phyloP scores from a whole-genome alignment of 106 monocot species.

The Dendrobium huoshanense region DNA sequence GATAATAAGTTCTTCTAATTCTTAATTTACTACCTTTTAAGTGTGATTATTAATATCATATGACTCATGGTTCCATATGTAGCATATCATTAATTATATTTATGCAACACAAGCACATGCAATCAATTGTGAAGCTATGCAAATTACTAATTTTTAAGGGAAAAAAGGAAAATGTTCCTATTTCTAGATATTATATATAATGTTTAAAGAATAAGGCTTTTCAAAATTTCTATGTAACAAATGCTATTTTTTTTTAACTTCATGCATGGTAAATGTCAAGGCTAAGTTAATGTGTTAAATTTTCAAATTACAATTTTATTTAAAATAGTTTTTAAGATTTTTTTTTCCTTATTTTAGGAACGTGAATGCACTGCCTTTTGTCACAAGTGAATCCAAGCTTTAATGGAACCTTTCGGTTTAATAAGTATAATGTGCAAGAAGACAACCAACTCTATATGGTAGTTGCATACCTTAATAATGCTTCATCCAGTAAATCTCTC shows the following conservation, averaged over 20 bases:
- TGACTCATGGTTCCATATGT: neutral
- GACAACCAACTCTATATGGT: neutral
- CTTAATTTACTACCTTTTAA: neutral
- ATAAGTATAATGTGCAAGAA: neutral
- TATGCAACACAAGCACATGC: conserved; percentile 50
- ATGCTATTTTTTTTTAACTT: neutral
- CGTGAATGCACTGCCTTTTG: too few species aligned
- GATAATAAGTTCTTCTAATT: neutral
- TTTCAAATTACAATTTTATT: neutral
- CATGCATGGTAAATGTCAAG: neutral
- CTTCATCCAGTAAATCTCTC: conserved; percentile 95
- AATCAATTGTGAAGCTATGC: conserved; percentile 6
- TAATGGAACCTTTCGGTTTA: neutral
- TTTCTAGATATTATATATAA: neutral
- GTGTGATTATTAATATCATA: neutral
- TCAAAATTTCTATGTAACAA: neutral
- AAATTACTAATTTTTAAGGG: neutral
- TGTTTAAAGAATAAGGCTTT: neutral
- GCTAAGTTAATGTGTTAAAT: too few species aligned
- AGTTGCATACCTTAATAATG: conserved; percentile 62
- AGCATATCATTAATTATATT: neutral
- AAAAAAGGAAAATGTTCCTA: neutral
- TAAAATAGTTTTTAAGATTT: neutral
- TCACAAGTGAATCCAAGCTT: neutral
- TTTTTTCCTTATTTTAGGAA: neutral